Base-by-base conservation (phyloP, 352 stramenopile genomes). In the Globisporangium perplexum region DNA sequence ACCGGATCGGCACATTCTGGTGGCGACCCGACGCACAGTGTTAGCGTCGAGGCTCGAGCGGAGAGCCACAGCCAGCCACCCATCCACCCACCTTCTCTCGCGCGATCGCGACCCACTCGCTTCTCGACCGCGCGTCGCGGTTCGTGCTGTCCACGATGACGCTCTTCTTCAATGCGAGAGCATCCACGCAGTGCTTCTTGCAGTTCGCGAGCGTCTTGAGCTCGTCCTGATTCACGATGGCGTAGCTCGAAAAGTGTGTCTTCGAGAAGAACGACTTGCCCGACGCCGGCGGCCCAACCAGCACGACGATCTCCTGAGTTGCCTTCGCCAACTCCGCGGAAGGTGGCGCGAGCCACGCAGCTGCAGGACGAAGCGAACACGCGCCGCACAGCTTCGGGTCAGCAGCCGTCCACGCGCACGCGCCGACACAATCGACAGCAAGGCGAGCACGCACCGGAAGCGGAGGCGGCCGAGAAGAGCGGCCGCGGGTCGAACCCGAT, bases 71-170 rank as follows among this genome's bases (percentile, higher is more conserved):
- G 3, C 2, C 26, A 30, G 7, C 18, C 26, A 6, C n/a, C 20
- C 41, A 28, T 6, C 4, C 39, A 46, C 57, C 20, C 56, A 89
- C 76, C 62, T 88, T 71, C 60, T 86, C 65, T 47, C 80, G 68
- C 0, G 79, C 86, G 36, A 96, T 63, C 11, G 60, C 39, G 53
- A 94, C 66, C 86, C 85, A 96, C 47, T 90, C 76, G 38, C 72
- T 77, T 26, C 86, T 74, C 12, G 68, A 58, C 11, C 81, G 72
- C 22, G 53, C 30, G 24, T 90, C 79, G 17, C 78, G 74, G 57
- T 96, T 96, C 12, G 86, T 97, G 50, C 74, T 89, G 63, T 97
- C 89, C 31, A 96, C 64, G 20, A 95, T 64, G 30, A 96, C 77
- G 62, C 77, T 96, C 46, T 80, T 78, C 23, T 79, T 72, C 22